Conservation (phyloP, 495 filamentous ascomycete species). For the Podospora bellae-mahoneyi region DNA sequence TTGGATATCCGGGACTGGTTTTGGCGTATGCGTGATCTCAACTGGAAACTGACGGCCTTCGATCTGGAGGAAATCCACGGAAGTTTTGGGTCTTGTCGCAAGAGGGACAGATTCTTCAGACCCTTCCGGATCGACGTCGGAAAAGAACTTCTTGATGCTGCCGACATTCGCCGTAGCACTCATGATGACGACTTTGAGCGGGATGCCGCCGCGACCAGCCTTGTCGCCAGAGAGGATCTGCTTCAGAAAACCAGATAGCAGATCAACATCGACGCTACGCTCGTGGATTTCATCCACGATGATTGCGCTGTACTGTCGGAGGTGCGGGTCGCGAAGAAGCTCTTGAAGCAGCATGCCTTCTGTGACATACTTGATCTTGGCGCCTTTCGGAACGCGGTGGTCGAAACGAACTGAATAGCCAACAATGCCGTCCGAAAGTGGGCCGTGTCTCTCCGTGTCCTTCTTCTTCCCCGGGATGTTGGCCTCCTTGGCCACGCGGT, state of each 20-base stretch:
- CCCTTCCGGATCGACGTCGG: conserved; percentile 20
- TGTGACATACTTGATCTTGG: conserved; percentile 87
- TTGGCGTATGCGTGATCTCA: conserved; percentile 68
- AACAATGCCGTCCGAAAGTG: conserved; percentile 63
- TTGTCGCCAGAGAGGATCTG: conserved; percentile 60
- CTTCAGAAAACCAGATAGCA: conserved; percentile 82
- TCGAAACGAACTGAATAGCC: conserved; percentile 96
- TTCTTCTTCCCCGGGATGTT: conserved; percentile 58
- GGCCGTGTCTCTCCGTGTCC: neutral
- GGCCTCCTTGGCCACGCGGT: conserved; percentile 85
- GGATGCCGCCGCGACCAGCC: conserved; percentile 61
- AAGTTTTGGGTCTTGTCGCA: conserved; percentile 7
- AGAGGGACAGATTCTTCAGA: neutral
- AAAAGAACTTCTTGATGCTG: conserved; percentile 71
- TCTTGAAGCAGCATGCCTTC: conserved; percentile 98
- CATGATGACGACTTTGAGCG: conserved; percentile 91
- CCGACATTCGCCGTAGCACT: conserved; percentile 92
- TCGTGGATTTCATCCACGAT: conserved; percentile 98
- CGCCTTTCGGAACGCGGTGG: conserved; percentile 64
- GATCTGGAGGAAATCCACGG: conserved; percentile 61
- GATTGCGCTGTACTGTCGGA: conserved; percentile 82
- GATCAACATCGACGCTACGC: conserved; percentile 91
- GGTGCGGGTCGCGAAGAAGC: conserved; percentile 77
- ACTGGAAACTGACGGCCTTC: conserved; percentile 89
- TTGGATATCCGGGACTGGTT: conserved; percentile 77